These are phyloP conservation scores for Citrus unshiu DNA, from an alignment of 345 rosid genomes.

Conservation along the genomic window DNA sequence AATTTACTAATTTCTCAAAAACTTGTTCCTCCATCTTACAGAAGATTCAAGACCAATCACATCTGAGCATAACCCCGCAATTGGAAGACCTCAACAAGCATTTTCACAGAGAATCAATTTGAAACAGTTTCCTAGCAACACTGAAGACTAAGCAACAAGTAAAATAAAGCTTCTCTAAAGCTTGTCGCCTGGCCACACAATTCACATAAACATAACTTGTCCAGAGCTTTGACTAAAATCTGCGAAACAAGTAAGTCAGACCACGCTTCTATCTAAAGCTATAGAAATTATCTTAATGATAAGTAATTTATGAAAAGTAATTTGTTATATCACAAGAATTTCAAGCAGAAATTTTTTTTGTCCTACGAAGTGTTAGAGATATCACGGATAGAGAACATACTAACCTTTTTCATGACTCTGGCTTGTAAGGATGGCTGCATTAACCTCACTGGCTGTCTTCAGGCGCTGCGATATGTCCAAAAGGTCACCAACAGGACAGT, in stretches of 20 bases:
- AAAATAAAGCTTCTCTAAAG: background rate
- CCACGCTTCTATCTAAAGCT: background rate
- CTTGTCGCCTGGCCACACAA: background rate
- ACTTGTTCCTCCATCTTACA: background rate
- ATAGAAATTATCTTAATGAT: background rate
- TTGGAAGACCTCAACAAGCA: background rate
- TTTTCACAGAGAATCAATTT: background rate
- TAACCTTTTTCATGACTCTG: constrained; percentile 97
- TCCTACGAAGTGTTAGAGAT: background rate
- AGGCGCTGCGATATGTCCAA: constrained; percentile 87
- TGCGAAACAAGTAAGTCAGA: background rate
- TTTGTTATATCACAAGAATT: background rate
- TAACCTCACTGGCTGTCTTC: constrained; percentile 94
- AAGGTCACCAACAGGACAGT: constrained; percentile 86
- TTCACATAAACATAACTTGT: background rate
- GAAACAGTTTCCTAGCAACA: background rate
- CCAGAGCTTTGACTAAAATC: background rate
- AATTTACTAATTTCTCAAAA: background rate
- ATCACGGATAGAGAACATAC: background rate
- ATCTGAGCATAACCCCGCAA: background rate
- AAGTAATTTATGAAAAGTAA: background rate
- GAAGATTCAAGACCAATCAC: background rate
- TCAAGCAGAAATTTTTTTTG: background rate
- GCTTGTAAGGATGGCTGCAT: constrained; percentile 97
- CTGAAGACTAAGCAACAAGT: background rate